Evolutionary conservation across 75 land plant species (phyloP), one percentile per base, ranked within the genome.

Genomic region (Larix kaempferi): DNA sequence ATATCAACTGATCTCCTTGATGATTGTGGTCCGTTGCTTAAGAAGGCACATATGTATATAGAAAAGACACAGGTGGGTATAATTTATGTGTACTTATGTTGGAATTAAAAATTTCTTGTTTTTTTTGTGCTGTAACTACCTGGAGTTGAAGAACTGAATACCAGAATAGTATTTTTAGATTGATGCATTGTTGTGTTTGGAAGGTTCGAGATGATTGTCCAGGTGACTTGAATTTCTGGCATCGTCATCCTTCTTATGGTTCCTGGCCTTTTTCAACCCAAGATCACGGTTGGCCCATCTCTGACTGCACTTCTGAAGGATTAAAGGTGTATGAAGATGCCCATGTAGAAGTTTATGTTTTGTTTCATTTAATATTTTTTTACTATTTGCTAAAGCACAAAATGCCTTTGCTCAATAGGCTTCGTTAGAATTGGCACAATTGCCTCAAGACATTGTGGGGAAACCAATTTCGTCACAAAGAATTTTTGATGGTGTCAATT

Each of bases 231-330:
- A 59, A 66, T 58, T 71, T 27, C 56, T 96, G 90, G 92, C 86
- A 94, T 84, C 92, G 99, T 1, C 99, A 96, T 66, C 88, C 89
- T 69, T 92, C 91, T 25, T 89, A 92, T 79, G 99, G 98, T 77
- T 98, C 91, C 33, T 96, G 98, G 98, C 95, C 99, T 52, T 96
- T 96, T 78, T 92, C 99, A 65, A 92, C 93, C 26, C 75, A 87
- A 75, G 99, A 96, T 84, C 95, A 94, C 80, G 98, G 98, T 23
- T 96, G 99, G 99, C 92, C 91, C 14, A 88, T 92, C 65, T 94
- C 98, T 3, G 99, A 96, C 79, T 94, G 98, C 69, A 80, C 93
- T 3, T 87, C 98, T 21, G 94, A 92, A 87, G 98, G 92, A 49
- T 71, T 96, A 25, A 94, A 92, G 85, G 99, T 94, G 54, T 49